These are phyloP conservation scores for Friedmanniomyces simplex DNA, from an alignment of 495 filamentous ascomycete genomes.

Conservation along the genomic window DNA sequence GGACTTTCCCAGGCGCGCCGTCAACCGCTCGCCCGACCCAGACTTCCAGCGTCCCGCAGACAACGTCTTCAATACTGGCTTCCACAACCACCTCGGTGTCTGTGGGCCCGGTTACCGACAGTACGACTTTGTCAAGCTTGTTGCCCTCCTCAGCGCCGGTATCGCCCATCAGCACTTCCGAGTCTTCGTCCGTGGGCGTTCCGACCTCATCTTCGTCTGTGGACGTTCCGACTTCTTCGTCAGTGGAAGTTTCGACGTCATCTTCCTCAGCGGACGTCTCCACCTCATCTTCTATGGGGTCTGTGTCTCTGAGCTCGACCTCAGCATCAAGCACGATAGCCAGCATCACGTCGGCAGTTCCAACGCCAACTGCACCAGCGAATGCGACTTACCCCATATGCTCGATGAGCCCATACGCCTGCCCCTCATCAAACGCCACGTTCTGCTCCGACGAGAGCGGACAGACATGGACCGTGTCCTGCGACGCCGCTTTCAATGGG, in stretches of 20 bases:
- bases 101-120: background rate
- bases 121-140: background rate
- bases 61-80: background rate
- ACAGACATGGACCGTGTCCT: background rate
- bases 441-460: background rate
- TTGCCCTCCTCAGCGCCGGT: background rate
- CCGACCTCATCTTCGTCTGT: background rate
- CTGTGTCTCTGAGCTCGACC: background rate
- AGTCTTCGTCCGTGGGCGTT: background rate
- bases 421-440: background rate
- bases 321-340: background rate
- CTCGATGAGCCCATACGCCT: background rate
- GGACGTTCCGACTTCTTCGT: too few species aligned
- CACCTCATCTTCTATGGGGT: background rate
- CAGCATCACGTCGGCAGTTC: background rate
- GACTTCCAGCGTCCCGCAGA: background rate
- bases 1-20: background rate
- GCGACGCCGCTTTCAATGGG: constrained; percentile 1
- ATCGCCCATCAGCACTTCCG: background rate
- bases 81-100: background rate
- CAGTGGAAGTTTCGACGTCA: background rate
- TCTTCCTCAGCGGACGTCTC: background rate
- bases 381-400: background rate
- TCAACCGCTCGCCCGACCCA: background rate
- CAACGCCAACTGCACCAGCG: background rate